Percentiles rank a stretch among this genome's conserved stretches.
phyloP scores from a whole-genome alignment of 2,329 filamentous ascomycete species.

The Monosporascus sp. region DNA sequence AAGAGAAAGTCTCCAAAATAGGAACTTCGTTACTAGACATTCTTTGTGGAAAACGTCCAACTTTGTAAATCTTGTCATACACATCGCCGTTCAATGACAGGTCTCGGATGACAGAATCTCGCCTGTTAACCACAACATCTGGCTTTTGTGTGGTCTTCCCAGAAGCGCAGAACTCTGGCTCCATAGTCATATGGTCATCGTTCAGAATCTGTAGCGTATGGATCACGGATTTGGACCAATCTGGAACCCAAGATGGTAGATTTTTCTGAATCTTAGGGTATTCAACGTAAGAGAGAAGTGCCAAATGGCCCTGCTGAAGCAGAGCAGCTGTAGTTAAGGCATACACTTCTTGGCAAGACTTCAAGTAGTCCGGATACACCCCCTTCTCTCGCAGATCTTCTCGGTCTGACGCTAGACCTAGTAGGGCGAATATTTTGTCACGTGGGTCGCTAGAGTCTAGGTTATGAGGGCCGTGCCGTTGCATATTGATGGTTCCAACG shows the following conservation, averaged over 20 bases:
- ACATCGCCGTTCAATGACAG: no score
- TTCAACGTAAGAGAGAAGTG: slow-evolving; percentile 14
- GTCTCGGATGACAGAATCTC: no score
- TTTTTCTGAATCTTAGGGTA: slow-evolving; percentile 1
- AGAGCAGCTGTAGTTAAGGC: slow-evolving; percentile 10
- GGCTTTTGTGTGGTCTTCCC: no score
- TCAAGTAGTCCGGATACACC: slow-evolving; percentile 15
- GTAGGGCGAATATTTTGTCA: slow-evolving; percentile 19
- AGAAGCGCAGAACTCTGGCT: not conserved
- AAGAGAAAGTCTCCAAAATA: not conserved
- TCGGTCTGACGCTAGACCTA: slow-evolving; percentile 9
- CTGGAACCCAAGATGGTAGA: slow-evolving; percentile 20
- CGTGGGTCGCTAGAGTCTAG: slow-evolving; percentile 15
- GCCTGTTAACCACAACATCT: no score
- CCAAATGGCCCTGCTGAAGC: slow-evolving; percentile 8
- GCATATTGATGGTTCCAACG: slow-evolving; percentile 3
- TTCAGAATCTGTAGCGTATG: slow-evolving; percentile 7
- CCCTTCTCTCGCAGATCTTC: slow-evolving; percentile 5
- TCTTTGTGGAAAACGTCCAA: no score
- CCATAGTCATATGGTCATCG: slow-evolving; percentile 1
- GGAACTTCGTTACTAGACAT: slow-evolving; percentile 1
- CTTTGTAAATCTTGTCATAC: no score
- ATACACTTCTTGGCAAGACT: slow-evolving; percentile 14
- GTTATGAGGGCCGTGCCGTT: slow-evolving; percentile 10
- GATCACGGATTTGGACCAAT: slow-evolving; percentile 16